Percentiles rank a stretch among this genome's conserved stretches.
Conservation (phyloP, 805 yeast genomes). For the Schizosaccharomyces pombe region DNA sequence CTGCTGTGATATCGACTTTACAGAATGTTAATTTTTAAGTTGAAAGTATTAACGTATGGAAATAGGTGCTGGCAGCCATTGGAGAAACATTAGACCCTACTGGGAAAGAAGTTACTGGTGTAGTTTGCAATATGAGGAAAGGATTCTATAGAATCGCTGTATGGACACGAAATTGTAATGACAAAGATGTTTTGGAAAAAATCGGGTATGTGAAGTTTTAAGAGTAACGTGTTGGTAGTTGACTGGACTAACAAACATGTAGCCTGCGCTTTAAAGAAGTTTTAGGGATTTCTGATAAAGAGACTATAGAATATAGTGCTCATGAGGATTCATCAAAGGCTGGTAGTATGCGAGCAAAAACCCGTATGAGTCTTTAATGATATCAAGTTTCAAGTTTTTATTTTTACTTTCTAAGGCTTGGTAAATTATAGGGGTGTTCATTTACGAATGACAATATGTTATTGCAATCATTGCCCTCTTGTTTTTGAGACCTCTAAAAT, state of each 20-base stretch:
- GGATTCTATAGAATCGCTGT: conserved; percentile 63
- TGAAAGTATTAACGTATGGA: not conserved
- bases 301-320: conserved; percentile 49
- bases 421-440: not conserved
- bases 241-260: not conserved
- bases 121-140: conserved; percentile 71
- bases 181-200: conserved; percentile 30
- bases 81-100: conserved; percentile 84
- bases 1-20: not conserved
- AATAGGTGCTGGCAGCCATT: conserved; percentile 46
- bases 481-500: too few relatives aligned
- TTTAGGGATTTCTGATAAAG: conserved; percentile 48
- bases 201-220: conserved; percentile 18
- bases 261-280: conserved; percentile 54
- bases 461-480: too few relatives aligned
- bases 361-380: conserved; percentile 7
- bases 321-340: conserved; percentile 10
- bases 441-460: too few relatives aligned
- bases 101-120: conserved; percentile 77
- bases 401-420: not conserved
- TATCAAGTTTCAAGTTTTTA: too few relatives aligned
- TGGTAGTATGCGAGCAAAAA: conserved; percentile 11
- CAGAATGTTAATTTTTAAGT: conserved; percentile 6
- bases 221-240: not conserved
- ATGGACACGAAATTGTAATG: conserved; percentile 71